Percentiles rank a stretch among this genome's conserved stretches.
These are phyloP conservation scores for Eucalyptus sp. DNA, from an alignment of 345 rosid species.

Conservation along the genomic window DNA sequence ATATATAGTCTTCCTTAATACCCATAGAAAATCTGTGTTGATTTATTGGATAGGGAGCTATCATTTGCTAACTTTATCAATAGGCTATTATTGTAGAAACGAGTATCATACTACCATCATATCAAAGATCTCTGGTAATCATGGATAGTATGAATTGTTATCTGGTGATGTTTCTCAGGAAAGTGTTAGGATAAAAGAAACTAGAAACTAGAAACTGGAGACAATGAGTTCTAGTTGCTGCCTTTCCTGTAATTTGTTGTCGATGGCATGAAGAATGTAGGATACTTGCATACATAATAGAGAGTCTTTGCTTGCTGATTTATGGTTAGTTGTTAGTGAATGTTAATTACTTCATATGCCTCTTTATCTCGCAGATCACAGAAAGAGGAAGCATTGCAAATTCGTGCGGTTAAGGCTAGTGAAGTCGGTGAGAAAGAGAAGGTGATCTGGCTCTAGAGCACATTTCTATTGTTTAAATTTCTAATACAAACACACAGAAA, in stretches of 20 bases:
- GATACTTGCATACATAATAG: not conserved
- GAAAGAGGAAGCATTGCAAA: conserved; percentile 85
- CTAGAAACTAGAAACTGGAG: not conserved
- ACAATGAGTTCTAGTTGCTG: not conserved
- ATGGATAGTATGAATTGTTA: not conserved
- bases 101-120: not conserved
- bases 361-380: not conserved
- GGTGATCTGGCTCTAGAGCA: conserved; percentile 18
- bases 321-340: not conserved
- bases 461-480: not conserved
- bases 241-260: not conserved
- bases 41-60: not conserved
- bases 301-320: not conserved
- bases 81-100: not conserved
- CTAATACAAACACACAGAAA: not conserved
- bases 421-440: conserved; percentile 75
- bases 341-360: not conserved
- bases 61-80: not conserved
- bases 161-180: not conserved
- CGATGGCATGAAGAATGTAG: not conserved
- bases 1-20: not conserved
- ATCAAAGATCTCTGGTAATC: not conserved
- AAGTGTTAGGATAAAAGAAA: not conserved
- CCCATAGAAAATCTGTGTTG: not conserved
- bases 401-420: conserved; percentile 69